Evolutionary conservation across 345 rosid genomes (phyloP).

Genomic region (Zanthoxylum bungeanum): DNA sequence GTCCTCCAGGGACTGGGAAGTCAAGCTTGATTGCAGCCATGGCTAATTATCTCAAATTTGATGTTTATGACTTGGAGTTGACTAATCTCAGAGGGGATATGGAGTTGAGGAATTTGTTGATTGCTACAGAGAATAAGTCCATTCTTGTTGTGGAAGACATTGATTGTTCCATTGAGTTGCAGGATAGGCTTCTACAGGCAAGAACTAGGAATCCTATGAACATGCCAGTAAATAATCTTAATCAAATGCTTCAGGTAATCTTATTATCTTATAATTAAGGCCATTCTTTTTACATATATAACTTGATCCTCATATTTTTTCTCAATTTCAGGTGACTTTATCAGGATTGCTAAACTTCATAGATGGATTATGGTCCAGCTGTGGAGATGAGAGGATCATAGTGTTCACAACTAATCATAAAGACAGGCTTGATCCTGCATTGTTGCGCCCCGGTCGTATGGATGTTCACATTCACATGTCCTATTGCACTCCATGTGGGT

Average conservation of each 20-base stretch:
- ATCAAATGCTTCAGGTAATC: slow-evolving; percentile 2
- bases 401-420: slow-evolving; percentile 34
- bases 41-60: slow-evolving; percentile 25
- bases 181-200: slow-evolving; percentile 7
- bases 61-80: slow-evolving; percentile 29
- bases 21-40: slow-evolving; percentile 37
- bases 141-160: slow-evolving; percentile 34
- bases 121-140: slow-evolving; percentile 30
- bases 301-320: background rate
- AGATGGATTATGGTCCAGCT: slow-evolving; percentile 38
- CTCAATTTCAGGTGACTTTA: slow-evolving; percentile 13
- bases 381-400: slow-evolving; percentile 36
- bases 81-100: slow-evolving; percentile 17
- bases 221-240: background rate
- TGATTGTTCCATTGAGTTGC: slow-evolving; percentile 29
- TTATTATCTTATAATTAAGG: too few relatives aligned
- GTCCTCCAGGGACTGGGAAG: slow-evolving; percentile 31
- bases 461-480: slow-evolving; percentile 26
- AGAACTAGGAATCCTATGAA: background rate
- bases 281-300: background rate
- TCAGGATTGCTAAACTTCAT: slow-evolving; percentile 32
- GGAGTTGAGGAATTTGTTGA: slow-evolving; percentile 22
- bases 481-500: slow-evolving; percentile 23
- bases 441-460: slow-evolving; percentile 31
- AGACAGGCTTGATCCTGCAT: slow-evolving; percentile 27